Conservation (phyloP, 441 rosid species). For the Breynia disticha region DNA sequence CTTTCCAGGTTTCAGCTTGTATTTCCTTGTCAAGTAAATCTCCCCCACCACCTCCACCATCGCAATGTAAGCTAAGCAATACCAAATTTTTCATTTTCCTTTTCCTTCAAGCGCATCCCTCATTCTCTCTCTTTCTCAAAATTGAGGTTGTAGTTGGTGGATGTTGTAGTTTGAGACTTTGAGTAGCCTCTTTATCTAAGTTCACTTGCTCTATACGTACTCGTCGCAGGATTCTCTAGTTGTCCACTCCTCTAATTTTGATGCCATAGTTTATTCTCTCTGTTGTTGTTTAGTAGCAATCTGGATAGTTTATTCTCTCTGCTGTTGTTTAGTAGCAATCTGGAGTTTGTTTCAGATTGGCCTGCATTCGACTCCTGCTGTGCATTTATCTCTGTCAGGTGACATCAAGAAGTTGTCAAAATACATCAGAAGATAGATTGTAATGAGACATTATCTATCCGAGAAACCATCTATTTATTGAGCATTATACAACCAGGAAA, state of each 20-base stretch:
- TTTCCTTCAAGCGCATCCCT: constrained; percentile 44
- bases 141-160: constrained; percentile 35
- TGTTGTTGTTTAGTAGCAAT: not conserved
- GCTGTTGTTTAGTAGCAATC: constrained; percentile 6
- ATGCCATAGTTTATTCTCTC: not conserved
- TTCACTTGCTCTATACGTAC: constrained; percentile 36
- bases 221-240: constrained; percentile 20
- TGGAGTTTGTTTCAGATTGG: not conserved
- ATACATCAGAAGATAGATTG: constrained; percentile 6
- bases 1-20: constrained; percentile 14
- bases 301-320: constrained; percentile 14
- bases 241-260: constrained; percentile 5
- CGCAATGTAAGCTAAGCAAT: constrained; percentile 22
- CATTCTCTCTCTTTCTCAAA: constrained; percentile 9
- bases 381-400: not conserved
- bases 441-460: constrained; percentile 11
- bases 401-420: constrained; percentile 1
- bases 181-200: constrained; percentile 34
- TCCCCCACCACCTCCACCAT: constrained; percentile 10
- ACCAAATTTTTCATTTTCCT: constrained; percentile 30
- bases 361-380: not conserved
- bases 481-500: constrained; percentile 7
- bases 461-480: constrained; percentile 4
- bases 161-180: constrained; percentile 28
- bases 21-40: constrained; percentile 23